These are phyloP conservation scores for Arthonia radiata DNA, from an alignment of 495 filamentous ascomycete species.

Conservation along the genomic window DNA sequence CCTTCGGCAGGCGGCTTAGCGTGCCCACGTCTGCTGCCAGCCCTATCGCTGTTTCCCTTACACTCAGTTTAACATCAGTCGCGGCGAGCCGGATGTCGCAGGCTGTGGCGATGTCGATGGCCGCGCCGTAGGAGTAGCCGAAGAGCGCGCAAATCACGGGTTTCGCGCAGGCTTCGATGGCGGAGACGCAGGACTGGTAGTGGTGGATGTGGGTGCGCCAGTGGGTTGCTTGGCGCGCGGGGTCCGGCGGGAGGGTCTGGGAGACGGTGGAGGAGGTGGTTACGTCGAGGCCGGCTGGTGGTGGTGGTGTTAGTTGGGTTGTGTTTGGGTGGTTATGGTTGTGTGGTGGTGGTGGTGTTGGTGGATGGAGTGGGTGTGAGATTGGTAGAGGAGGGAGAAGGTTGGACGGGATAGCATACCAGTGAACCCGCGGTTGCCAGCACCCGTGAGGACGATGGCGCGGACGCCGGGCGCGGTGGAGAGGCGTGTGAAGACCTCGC, in stretches of 20 bases:
- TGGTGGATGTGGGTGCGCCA: conserved; percentile 42
- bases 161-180: conserved; percentile 73
- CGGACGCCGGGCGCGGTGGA: conserved; percentile 50
- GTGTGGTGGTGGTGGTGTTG: too few relatives aligned
- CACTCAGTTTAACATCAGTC: not conserved
- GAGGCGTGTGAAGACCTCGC: conserved; percentile 43
- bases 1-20: conserved; percentile 59
- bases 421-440: conserved; percentile 66
- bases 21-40: conserved; percentile 87
- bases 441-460: conserved; percentile 56
- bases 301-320: too few relatives aligned
- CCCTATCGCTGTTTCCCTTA: conserved; percentile 68
- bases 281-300: conserved; percentile 65
- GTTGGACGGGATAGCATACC: conserved; percentile 59
- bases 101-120: conserved; percentile 56
- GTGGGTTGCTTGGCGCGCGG: conserved; percentile 36
- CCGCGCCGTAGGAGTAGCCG: conserved; percentile 57
- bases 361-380: too few relatives aligned
- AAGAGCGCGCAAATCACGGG: conserved; percentile 73
- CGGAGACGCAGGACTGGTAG: conserved; percentile 55
- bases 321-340: too few relatives aligned
- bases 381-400: conserved; percentile 16
- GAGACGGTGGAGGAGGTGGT: conserved; percentile 26
- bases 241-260: conserved; percentile 18
- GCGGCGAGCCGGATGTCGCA: conserved; percentile 16